Evolutionary conservation across 2,329 filamentous ascomycete genomes (phyloP).

Genomic region (Trichophyton mentagrophytes): DNA sequence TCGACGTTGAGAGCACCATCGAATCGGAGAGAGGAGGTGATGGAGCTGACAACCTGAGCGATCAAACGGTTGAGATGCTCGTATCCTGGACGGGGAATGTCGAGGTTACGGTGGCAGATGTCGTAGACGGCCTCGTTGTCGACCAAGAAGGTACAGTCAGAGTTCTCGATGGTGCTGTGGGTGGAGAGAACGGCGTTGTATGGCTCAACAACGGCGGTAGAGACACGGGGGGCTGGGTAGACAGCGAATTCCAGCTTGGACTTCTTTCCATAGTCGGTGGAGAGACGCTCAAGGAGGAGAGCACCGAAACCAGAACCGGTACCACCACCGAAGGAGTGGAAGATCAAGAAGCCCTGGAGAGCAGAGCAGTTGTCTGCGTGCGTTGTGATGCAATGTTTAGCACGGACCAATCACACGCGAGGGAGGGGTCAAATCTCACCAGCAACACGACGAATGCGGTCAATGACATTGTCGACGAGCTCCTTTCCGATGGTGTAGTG

Average conservation of each 20-base stretch:
- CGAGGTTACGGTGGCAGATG: conserved; percentile 95
- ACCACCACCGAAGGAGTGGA: conserved; percentile 99
- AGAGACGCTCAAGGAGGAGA: conserved; percentile 95
- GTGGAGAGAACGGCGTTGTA: conserved; percentile 99
- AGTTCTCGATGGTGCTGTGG: conserved; percentile 98
- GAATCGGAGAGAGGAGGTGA: conserved; percentile 95
- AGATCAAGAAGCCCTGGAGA: conserved; percentile 66
- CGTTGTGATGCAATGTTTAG: not conserved
- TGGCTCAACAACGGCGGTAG: conserved; percentile 94
- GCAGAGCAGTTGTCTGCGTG: conserved; percentile 50
- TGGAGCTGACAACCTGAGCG: conserved; percentile 96
- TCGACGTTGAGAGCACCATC: conserved; percentile 98
- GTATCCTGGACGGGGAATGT: conserved; percentile 93
- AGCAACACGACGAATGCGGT: conserved; percentile 51
- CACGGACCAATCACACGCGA: not conserved
- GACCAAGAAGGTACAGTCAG: conserved; percentile 99
- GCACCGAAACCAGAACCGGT: conserved; percentile 98
- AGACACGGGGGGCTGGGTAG: conserved; percentile 93
- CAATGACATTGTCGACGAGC: conserved; percentile 50
- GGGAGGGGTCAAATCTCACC: conserved; percentile 30
- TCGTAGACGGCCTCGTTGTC: conserved; percentile 99
- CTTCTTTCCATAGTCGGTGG: conserved; percentile 99
- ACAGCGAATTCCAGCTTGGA: conserved; percentile 99
- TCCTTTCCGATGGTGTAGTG: conserved; percentile 60
- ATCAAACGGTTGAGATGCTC: conserved; percentile 99